These are phyloP conservation scores for Penicillium egyptiacum DNA, from an alignment of 495 filamentous ascomycete genomes.

Conservation along the genomic window DNA sequence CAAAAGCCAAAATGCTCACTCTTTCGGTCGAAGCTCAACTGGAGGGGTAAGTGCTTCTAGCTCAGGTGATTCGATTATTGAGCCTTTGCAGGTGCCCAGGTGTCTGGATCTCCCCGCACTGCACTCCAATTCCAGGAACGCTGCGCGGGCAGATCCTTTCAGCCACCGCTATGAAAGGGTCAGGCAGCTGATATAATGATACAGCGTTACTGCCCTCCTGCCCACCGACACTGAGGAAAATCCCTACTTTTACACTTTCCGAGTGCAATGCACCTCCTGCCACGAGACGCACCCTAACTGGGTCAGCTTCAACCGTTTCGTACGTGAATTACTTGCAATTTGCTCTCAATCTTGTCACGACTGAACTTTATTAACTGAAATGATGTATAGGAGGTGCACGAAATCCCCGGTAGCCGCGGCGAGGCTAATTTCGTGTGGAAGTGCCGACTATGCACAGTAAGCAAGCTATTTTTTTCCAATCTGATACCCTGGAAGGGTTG, in stretches of 20 bases:
- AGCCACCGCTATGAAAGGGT: background rate
- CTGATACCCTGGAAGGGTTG: background rate
- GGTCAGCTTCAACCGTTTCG: slow-evolving; percentile 85
- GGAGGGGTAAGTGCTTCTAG: slow-evolving; percentile 54
- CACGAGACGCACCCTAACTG: slow-evolving; percentile 86
- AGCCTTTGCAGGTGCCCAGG: background rate
- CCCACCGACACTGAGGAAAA: slow-evolving; percentile 76
- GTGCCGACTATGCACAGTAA: slow-evolving; percentile 86
- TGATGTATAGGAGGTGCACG: slow-evolving; percentile 69
- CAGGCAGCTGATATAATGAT: slow-evolving; percentile 12
- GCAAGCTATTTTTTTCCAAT: slow-evolving; percentile 5
- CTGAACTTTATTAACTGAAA: background rate
- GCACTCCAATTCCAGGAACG: background rate
- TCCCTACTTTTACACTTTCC: slow-evolving; percentile 95
- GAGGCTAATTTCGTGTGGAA: slow-evolving; percentile 99
- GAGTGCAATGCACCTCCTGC: slow-evolving; percentile 94
- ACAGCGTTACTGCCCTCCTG: slow-evolving; percentile 82
- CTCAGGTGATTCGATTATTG: background rate
- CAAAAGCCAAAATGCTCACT: slow-evolving; percentile 63
- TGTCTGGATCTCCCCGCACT: slow-evolving; percentile 1
- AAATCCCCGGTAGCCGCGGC: slow-evolving; percentile 85
- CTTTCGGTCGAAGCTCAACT: slow-evolving; percentile 78
- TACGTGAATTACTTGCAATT: slow-evolving; percentile 44
- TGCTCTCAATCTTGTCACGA: background rate
- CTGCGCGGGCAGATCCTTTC: background rate